Percentiles rank a stretch among this genome's conserved stretches.
phyloP scores from a whole-genome alignment of 208 protist genomes.

The Acanthamoeba comandoni region DNA sequence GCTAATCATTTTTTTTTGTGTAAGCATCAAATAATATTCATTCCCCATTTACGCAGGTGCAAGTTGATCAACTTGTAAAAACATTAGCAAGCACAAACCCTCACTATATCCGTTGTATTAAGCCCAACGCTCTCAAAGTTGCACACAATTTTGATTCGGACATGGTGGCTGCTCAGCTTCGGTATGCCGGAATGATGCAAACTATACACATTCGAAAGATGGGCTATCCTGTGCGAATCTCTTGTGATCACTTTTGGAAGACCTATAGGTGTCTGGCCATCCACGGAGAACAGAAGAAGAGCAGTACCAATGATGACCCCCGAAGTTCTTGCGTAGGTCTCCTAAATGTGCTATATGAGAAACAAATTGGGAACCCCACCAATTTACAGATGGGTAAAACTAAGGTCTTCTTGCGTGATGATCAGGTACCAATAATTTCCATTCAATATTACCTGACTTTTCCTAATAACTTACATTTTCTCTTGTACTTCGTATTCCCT shows the following conservation, averaged over 20 bases:
- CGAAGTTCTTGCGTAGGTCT: neutral
- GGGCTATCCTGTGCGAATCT: slow-evolving; percentile 2
- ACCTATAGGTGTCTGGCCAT: slow-evolving; percentile 2
- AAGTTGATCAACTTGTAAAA: slow-evolving; percentile 13
- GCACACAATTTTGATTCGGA: slow-evolving; percentile 5
- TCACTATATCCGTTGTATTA: slow-evolving; percentile 63
- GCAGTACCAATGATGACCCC: too few species aligned
- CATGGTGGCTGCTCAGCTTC: slow-evolving; percentile 38
- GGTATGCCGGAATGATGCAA: slow-evolving; percentile 50
- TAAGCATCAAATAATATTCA: too few species aligned
- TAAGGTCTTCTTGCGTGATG: slow-evolving; percentile 61
- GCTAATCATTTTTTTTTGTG: too few species aligned
- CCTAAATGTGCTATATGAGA: neutral
- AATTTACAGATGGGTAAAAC: slow-evolving; percentile 24
- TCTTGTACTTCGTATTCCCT: neutral
- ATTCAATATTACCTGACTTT: neutral
- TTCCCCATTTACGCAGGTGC: neutral
- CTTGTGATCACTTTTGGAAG: slow-evolving; percentile 21
- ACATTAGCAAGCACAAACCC: slow-evolving; percentile 24
- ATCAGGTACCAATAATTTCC: neutral
- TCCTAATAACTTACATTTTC: neutral
- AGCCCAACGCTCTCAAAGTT: slow-evolving; percentile 26
- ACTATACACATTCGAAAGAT: slow-evolving; percentile 19
- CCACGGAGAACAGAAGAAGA: too few species aligned
- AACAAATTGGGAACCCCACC: slow-evolving; percentile 11